Percentiles rank a stretch among this genome's conserved stretches.
Conservation (phyloP, 2,329 filamentous ascomycete genomes). For the Endoconidiophora polonica region DNA sequence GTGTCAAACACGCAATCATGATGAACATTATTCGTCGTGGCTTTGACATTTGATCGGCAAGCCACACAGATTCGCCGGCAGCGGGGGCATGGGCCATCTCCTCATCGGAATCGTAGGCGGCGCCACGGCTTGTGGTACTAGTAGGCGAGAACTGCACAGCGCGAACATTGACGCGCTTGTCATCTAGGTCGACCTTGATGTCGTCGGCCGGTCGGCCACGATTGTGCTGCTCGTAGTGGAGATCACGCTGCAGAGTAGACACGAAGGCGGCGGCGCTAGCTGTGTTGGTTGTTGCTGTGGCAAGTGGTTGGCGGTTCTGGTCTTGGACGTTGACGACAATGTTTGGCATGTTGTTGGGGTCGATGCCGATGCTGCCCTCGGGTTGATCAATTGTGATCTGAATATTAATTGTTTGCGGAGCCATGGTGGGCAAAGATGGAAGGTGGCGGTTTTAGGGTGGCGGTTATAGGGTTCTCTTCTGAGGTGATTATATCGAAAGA, state of each 20-base stretch:
- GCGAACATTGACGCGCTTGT: no score
- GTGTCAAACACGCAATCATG: slow-evolving; percentile 27
- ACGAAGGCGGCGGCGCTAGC: background rate
- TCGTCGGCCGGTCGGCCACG: background rate
- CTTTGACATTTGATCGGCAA: slow-evolving; percentile 10
- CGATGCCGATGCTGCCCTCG: background rate
- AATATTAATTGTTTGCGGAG: slow-evolving; percentile 8
- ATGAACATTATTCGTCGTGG: slow-evolving; percentile 24
- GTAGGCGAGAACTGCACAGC: background rate
- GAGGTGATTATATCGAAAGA: background rate
- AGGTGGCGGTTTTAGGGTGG: no score
- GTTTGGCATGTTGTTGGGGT: slow-evolving; percentile 1
- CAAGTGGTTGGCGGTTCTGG: background rate
- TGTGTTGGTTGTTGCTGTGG: background rate
- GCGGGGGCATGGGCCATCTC: background rate
- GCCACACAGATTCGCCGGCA: slow-evolving; percentile 7
- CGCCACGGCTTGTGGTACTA: background rate
- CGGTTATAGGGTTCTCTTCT: background rate
- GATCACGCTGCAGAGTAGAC: no score
- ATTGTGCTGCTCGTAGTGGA: background rate
- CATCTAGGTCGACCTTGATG: background rate
- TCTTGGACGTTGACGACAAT: slow-evolving; percentile 5
- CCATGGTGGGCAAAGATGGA: background rate
- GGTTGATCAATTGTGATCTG: slow-evolving; percentile 6
- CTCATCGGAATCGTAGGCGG: slow-evolving; percentile 3